phyloP scores from a whole-genome alignment of 2,329 filamentous ascomycete genomes.

The Pyricularia sp. region DNA sequence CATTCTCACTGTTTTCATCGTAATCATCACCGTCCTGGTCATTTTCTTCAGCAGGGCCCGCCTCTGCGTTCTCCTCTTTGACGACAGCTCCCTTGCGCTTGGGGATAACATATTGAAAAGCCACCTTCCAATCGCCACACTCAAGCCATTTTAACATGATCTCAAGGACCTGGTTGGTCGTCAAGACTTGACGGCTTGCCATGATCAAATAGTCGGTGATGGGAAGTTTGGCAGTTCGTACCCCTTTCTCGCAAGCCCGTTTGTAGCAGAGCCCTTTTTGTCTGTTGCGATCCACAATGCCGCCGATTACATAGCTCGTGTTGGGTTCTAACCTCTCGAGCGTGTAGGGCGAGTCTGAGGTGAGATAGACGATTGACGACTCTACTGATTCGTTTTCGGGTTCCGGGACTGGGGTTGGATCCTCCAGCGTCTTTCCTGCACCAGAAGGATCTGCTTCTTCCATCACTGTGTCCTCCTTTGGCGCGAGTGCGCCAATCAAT shows the following conservation, averaged over 20 bases:
- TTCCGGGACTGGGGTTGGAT: conserved; percentile 19
- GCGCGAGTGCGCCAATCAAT: conserved; percentile 41
- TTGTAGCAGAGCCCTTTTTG: conserved; percentile 92
- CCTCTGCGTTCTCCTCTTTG: conserved; percentile 24
- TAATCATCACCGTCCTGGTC: conserved; percentile 15
- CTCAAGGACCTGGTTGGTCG: conserved; percentile 92
- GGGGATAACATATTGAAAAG: conserved; percentile 79
- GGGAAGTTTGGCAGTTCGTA: conserved; percentile 81
- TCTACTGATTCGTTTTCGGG: conserved; percentile 18
- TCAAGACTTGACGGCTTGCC: conserved; percentile 71
- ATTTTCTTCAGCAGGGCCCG: conserved; percentile 13
- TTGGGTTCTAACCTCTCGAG: conserved; percentile 74
- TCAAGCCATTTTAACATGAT: conserved; percentile 95
- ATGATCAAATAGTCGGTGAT: conserved; percentile 95
- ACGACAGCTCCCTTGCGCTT: conserved; percentile 74
- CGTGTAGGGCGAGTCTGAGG: conserved; percentile 79
- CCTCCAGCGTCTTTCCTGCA: not conserved
- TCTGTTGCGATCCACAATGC: conserved; percentile 89
- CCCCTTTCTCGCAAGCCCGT: conserved; percentile 57
- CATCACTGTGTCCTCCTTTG: conserved; percentile 13
- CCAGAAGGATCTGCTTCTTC: not conserved
- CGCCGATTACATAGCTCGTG: conserved; percentile 85
- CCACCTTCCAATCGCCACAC: conserved; percentile 77
- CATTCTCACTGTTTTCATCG: not conserved
- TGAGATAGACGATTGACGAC: conserved; percentile 63